Evolutionary conservation across 2,329 filamentous ascomycete species (phyloP), one percentile per base, ranked within the genome.

Genomic region (Pseudocercospora macadamiae): DNA sequence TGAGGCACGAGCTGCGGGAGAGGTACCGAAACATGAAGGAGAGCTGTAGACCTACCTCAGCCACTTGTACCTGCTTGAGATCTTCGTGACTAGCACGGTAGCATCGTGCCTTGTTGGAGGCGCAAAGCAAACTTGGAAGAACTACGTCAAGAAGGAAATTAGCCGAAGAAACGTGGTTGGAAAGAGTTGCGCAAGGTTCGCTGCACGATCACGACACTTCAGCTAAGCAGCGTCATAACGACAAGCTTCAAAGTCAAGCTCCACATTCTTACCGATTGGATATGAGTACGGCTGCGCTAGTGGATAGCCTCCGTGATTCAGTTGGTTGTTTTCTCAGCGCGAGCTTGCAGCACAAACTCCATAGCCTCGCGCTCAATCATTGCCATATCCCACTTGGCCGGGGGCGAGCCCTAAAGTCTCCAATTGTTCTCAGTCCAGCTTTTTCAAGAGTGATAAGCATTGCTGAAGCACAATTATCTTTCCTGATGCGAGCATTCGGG

Each of bases 71-170:
- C 42, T 44, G 36, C 26, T 6, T 21, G 23, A 55, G 51, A 55
- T 51, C 52, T 45, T 47, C 45, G 28, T 45, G 57, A 52, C 51
- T 30, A 55, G 51, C 51, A 59, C 52, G 18, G 45, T 30, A 55
- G 51, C 51, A 59, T 55, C 25, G 45, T 32, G 36, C 37, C 57
- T 55, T 59, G 57, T 42, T 47, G 42, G 36, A 18, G 28, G 57
- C 25, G 26, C 52, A 44, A 59, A 26, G 47, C 32, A 59, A 59
- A 55, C 23, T 55, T 51, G 57, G 52, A 55, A 36, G 34, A 45
- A 44, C 57, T 59, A 59, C 57, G 57, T 59, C 57, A 59, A 39
- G 52, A 37, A 37, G 26, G 51, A 34, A 30, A 49, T 37, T 44
- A 49, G 30, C 49, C 55, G 56, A 54, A 54, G 51, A 55, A n/a